These are phyloP conservation scores for Coniophora puteana DNA, from an alignment of 1,284 basidiomycete species.

Conservation along the genomic window DNA sequence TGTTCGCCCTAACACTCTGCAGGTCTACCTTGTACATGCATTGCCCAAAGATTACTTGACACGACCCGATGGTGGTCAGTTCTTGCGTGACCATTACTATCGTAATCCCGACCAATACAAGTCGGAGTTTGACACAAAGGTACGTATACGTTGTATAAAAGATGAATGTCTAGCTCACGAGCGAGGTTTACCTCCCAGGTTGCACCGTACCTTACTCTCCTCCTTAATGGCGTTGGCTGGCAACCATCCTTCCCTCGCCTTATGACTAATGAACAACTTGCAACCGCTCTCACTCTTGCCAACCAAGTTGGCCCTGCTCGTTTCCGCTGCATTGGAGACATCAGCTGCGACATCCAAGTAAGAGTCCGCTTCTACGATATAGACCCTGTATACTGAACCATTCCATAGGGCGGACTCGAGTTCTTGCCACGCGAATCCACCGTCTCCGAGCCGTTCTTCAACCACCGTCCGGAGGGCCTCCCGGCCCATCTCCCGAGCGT, in stretches of 20 bases:
- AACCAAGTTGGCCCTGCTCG: conserved; percentile 48
- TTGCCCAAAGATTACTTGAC: conserved; percentile 69
- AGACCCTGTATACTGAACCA: conserved; percentile 2
- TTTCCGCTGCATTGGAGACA: conserved; percentile 75
- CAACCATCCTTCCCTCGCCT: conserved; percentile 71
- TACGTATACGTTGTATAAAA: conserved; percentile 25
- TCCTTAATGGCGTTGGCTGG: conserved; percentile 89
- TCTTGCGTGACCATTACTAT: conserved; percentile 72
- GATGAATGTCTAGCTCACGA: not conserved
- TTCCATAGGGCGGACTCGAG: conserved; percentile 72
- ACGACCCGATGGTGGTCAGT: conserved; percentile 49
- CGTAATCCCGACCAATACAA: conserved; percentile 59
- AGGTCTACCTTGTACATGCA: conserved; percentile 80
- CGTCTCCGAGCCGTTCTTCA: conserved; percentile 72
- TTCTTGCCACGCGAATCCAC: conserved; percentile 77
- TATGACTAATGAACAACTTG: conserved; percentile 67
- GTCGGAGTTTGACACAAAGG: conserved; percentile 69
- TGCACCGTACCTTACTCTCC: conserved; percentile 79
- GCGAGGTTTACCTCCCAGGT: conserved; percentile 41
- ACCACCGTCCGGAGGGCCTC: conserved; percentile 38
- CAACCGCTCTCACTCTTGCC: conserved; percentile 47
- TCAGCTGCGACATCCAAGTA: conserved; percentile 82
- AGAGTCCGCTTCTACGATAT: conserved; percentile 10
- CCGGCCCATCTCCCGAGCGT: conserved; percentile 50
- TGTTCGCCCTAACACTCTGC: conserved; percentile 6